These are phyloP conservation scores for Phytophthora chlamydospora DNA, from an alignment of 352 stramenopile genomes.

Conservation along the genomic window DNA sequence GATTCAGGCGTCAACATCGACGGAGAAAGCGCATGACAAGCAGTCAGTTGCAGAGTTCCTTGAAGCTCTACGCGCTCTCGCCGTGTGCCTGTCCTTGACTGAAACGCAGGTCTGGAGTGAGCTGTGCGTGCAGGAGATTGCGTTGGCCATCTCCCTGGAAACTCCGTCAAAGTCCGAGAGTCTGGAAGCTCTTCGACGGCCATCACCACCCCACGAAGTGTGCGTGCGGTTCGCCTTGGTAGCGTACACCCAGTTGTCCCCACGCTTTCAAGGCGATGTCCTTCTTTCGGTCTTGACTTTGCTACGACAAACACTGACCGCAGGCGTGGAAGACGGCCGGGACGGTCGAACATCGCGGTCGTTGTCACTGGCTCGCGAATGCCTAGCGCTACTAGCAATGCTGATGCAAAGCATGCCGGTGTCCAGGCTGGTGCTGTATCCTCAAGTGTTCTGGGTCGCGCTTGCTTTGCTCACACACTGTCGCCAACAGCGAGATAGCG, in stretches of 20 bases:
- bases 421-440: slow-evolving; percentile 66
- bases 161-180: slow-evolving; percentile 1
- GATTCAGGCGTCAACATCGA: slow-evolving; percentile 23
- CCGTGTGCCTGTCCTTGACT: slow-evolving; percentile 32
- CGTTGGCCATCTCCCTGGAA: slow-evolving; percentile 43
- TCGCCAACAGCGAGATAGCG: slow-evolving; percentile 23
- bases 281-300: slow-evolving; percentile 64
- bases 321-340: slow-evolving; percentile 15
- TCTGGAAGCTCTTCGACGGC: slow-evolving; percentile 5
- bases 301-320: slow-evolving; percentile 38
- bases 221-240: slow-evolving; percentile 66
- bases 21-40: not conserved
- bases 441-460: slow-evolving; percentile 76
- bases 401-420: slow-evolving; percentile 58
- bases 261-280: slow-evolving; percentile 64
- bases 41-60: slow-evolving; percentile 17
- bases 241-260: slow-evolving; percentile 51
- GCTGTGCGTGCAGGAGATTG: slow-evolving; percentile 65
- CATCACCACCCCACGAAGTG: slow-evolving; percentile 19
- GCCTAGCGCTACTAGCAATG: slow-evolving; percentile 42
- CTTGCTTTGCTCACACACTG: slow-evolving; percentile 73
- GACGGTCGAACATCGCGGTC: slow-evolving; percentile 11
- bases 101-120: slow-evolving; percentile 56
- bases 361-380: slow-evolving; percentile 49
- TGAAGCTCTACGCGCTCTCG: slow-evolving; percentile 30